Conservation (phyloP, 2,329 filamentous ascomycete species). For the Fusarium veterinarium region DNA sequence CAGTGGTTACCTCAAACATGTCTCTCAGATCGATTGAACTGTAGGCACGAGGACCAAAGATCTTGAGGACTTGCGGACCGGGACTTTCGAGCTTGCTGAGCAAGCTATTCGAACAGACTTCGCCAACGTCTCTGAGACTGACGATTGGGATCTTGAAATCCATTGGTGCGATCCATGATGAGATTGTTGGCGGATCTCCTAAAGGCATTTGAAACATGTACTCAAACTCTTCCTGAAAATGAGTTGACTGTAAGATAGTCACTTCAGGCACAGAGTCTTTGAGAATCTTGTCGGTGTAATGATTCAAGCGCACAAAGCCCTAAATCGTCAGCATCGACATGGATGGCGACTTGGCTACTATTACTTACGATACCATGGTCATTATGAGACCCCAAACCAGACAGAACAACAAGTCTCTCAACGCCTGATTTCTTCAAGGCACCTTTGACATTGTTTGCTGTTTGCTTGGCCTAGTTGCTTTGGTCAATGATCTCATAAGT, state of each 20-base stretch:
- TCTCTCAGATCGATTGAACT: slow-evolving; percentile 44
- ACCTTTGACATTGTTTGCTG: slow-evolving; percentile 41
- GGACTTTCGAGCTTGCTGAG: slow-evolving; percentile 19
- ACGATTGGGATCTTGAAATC: slow-evolving; percentile 48
- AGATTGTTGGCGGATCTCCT: slow-evolving; percentile 35
- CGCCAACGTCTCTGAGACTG: slow-evolving; percentile 45
- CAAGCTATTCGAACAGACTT: slow-evolving; percentile 35
- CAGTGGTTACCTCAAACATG: slow-evolving; percentile 42
- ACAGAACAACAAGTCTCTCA: slow-evolving; percentile 40
- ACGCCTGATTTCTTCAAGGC: slow-evolving; percentile 30
- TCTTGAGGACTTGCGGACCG: slow-evolving; percentile 28
- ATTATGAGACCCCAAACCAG: slow-evolving; percentile 46
- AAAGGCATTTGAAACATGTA: slow-evolving; percentile 29
- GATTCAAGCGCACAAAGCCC: slow-evolving; percentile 42
- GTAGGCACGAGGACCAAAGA: slow-evolving; percentile 46
- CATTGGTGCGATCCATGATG: slow-evolving; percentile 40
- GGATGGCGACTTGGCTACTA: accelerated
- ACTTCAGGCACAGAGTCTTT: slow-evolving; percentile 26
- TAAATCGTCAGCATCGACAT: slow-evolving; percentile 1
- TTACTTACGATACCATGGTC: slow-evolving; percentile 44
- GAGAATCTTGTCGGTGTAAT: slow-evolving; percentile 33
- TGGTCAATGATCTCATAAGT: slow-evolving; percentile 40
- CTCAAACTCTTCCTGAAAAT: slow-evolving; percentile 38
- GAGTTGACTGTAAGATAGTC: slow-evolving; percentile 32
- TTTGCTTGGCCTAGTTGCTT: slow-evolving; percentile 35